A percentile compares a stretch with the other conserved stretches of the same genome.
Conservation (phyloP, 768 basidiomycete genomes). For the Auriscalpium vulgare region DNA sequence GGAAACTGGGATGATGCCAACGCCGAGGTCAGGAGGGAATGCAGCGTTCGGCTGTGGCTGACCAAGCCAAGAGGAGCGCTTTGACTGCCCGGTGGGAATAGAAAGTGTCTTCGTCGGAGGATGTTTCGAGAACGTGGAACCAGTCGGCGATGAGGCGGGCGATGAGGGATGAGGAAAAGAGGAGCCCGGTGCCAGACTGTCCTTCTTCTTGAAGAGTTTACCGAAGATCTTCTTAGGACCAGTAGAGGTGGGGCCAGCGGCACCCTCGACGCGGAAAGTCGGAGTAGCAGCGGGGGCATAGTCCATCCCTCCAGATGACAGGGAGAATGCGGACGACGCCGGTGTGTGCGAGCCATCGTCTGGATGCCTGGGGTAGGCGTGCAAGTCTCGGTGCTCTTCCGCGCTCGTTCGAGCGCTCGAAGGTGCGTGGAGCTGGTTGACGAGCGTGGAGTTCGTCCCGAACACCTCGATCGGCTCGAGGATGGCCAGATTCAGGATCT, state of each 20-base stretch:
- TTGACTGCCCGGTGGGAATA: conserved; percentile 4
- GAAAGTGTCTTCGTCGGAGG: not conserved
- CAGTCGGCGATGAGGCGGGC: conserved; percentile 3
- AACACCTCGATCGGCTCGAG: conserved; percentile 76
- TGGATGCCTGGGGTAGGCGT: not conserved
- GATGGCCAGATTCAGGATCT: conserved; percentile 70
- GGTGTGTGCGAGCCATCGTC: conserved; percentile 9
- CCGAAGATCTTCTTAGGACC: conserved; percentile 58
- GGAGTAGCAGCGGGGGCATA: conserved; percentile 14
- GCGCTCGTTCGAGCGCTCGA: conserved; percentile 24
- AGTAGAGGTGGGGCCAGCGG: conserved; percentile 20
- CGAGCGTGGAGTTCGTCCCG: conserved; percentile 26
- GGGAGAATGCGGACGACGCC: conserved; percentile 12
- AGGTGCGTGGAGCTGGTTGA: conserved; percentile 7
- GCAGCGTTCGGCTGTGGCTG: not conserved
- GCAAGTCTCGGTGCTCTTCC: conserved; percentile 12
- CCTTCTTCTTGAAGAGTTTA: conserved; percentile 62
- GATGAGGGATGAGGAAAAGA: not conserved
- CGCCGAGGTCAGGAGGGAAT: conserved; percentile 7
- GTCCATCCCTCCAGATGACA: conserved; percentile 9
- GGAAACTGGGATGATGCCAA: not conserved
- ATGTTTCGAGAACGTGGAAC: not conserved
- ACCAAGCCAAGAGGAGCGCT: conserved; percentile 15
- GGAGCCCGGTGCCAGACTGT: conserved; percentile 18
- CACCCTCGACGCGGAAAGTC: conserved; percentile 16